phyloP scores from a whole-genome alignment of 2,329 filamentous ascomycete genomes.

The Trichoderma koningiopsis region DNA sequence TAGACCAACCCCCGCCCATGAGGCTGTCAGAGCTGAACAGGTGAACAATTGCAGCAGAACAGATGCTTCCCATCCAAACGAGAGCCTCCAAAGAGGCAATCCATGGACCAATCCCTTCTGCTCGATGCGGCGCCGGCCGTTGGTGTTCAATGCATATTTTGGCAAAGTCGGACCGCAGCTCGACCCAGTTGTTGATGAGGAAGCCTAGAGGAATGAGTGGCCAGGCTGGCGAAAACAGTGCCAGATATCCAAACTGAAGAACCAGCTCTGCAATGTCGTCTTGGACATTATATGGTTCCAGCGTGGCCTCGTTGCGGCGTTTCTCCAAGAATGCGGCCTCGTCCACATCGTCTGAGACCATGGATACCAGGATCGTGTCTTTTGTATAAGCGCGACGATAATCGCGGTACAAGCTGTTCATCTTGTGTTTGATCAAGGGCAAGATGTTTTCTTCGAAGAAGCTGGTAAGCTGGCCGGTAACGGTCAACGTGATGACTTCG shows the following conservation, averaged over 20 bases:
- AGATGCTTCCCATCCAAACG: conserved; percentile 72
- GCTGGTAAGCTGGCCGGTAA: conserved; percentile 71
- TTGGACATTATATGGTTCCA: conserved; percentile 71
- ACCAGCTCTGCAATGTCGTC: conserved; percentile 74
- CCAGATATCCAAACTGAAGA: conserved; percentile 72
- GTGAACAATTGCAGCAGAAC: conserved; percentile 71
- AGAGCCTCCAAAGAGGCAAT: conserved; percentile 68
- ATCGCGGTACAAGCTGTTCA: conserved; percentile 48
- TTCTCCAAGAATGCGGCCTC: conserved; percentile 65
- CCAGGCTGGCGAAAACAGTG: conserved; percentile 75
- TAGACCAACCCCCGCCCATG: conserved; percentile 62
- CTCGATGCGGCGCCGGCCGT: conserved; percentile 67
- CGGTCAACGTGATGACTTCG: conserved; percentile 74
- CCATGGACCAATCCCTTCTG: conserved; percentile 76
- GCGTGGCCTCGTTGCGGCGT: conserved; percentile 67
- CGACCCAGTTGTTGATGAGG: conserved; percentile 75
- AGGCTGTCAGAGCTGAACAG: conserved; percentile 64
- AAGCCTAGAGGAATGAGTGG: conserved; percentile 73
- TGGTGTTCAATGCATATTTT: conserved; percentile 76
- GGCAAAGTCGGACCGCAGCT: conserved; percentile 74
- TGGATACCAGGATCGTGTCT: conserved; percentile 50
- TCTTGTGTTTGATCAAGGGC: conserved; percentile 66
- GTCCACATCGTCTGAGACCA: conserved; percentile 59
- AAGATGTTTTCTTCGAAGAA: conserved; percentile 73
- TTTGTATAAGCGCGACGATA: conserved; percentile 40